Percentiles rank a stretch among this genome's conserved stretches.
These are phyloP conservation scores for Aspergillus campestris DNA, from an alignment of 495 filamentous ascomycete species.

Conservation along the genomic window DNA sequence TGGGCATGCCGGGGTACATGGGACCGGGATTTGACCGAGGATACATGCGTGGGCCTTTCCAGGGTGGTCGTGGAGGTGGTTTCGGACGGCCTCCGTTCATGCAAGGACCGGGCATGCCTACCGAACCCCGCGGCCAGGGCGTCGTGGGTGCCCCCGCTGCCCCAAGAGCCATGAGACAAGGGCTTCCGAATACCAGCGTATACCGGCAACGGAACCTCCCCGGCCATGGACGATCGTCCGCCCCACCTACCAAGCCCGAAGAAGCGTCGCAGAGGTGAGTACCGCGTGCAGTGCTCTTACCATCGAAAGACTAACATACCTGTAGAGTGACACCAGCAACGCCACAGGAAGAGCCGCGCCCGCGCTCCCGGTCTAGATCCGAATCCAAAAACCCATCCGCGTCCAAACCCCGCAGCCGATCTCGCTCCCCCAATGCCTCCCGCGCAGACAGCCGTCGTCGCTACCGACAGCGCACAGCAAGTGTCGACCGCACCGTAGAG, in stretches of 20 bases:
- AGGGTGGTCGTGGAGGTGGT: constrained; percentile 21
- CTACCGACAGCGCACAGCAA: constrained; percentile 52
- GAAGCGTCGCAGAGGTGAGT: constrained; percentile 33
- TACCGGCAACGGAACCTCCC: constrained; percentile 34
- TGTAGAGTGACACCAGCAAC: constrained; percentile 16
- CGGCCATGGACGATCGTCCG: constrained; percentile 18
- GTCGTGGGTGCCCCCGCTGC: constrained; percentile 79
- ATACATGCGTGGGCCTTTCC: constrained; percentile 25
- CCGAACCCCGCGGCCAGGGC: constrained; percentile 45
- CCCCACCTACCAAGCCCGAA: constrained; percentile 15
- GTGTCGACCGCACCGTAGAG: constrained; percentile 38
- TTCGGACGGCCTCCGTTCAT: constrained; percentile 19
- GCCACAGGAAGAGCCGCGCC: constrained; percentile 15
- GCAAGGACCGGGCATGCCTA: constrained; percentile 15
- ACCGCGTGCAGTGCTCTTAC: not conserved
- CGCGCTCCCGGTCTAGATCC: constrained; percentile 26
- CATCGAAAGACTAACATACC: not conserved
- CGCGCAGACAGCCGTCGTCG: constrained; percentile 45
- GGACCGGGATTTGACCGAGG: constrained; percentile 30
- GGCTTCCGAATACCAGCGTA: constrained; percentile 67
- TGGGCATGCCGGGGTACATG: constrained; percentile 16
- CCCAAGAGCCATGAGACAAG: constrained; percentile 87
- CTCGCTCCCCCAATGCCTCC: constrained; percentile 33
- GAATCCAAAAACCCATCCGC: constrained; percentile 16
- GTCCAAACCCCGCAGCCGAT: constrained; percentile 25